Percentiles rank a stretch among this genome's conserved stretches.
phyloP scores from a whole-genome alignment of 2,329 filamentous ascomycete genomes.

The Hortaea werneckii region DNA sequence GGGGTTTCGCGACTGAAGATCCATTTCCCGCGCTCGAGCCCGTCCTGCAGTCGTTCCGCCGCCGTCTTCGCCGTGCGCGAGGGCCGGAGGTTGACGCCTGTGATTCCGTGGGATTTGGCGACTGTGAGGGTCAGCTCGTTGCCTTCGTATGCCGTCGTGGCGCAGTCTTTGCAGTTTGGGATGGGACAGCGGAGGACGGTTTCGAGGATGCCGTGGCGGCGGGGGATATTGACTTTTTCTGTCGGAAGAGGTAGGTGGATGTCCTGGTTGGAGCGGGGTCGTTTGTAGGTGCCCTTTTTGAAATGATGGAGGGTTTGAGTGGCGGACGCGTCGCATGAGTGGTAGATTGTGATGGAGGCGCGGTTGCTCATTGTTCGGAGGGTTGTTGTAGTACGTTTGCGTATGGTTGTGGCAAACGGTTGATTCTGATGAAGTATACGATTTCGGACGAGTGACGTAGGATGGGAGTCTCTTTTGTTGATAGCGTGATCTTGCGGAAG shows the following conservation, averaged over 20 bases:
- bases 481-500: too few species aligned
- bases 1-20: not conserved
- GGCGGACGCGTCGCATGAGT: not conserved
- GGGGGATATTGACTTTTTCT: not conserved
- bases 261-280: not conserved
- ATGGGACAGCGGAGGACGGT: not conserved
- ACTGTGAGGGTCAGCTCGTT: not conserved
- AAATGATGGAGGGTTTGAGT: not conserved
- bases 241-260: not conserved
- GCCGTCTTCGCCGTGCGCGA: not conserved
- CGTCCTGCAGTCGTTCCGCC: not conserved
- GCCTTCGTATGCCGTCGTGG: not conserved
- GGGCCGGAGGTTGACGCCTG: not conserved
- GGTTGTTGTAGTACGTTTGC: too few species aligned
- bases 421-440: too few species aligned
- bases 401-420: too few species aligned
- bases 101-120: not conserved
- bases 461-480: too few species aligned
- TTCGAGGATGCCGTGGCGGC: not conserved
- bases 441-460: too few species aligned
- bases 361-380: not conserved
- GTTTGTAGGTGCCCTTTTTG: not conserved
- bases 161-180: not conserved
- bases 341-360: not conserved
- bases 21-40: not conserved